phyloP scores from a whole-genome alignment of 2,329 filamentous ascomycete genomes.

The Tolypocladium ovalisporum region DNA sequence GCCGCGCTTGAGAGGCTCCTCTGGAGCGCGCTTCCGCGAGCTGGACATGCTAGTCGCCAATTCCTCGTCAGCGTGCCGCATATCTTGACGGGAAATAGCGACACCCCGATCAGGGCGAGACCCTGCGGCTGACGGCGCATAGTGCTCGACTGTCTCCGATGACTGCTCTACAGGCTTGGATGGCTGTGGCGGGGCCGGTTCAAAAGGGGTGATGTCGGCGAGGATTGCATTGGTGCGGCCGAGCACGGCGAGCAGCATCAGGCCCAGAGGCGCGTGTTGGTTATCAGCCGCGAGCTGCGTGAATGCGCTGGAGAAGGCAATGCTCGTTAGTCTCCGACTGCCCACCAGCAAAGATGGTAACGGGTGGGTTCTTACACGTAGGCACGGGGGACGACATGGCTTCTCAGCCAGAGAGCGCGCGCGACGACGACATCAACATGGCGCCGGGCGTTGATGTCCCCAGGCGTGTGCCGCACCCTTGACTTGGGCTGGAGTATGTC shows the following conservation, averaged over 20 bases:
- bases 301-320: slow-evolving; percentile 40
- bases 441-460: not conserved
- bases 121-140: not conserved
- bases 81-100: slow-evolving; percentile 15
- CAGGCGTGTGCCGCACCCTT: not conserved
- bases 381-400: slow-evolving; percentile 19
- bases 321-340: not conserved
- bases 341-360: not conserved
- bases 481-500: slow-evolving; percentile 2
- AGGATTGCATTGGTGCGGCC: slow-evolving; percentile 44
- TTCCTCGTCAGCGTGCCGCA: not conserved
- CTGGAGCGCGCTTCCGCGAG: not conserved
- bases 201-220: slow-evolving; percentile 18
- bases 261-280: slow-evolving; percentile 61
- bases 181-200: not conserved
- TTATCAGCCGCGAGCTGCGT: slow-evolving; percentile 59
- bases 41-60: not conserved
- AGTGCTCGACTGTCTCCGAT: not conserved
- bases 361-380: slow-evolving; percentile 20
- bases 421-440: slow-evolving; percentile 4
- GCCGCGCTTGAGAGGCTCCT: not conserved
- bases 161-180: not conserved
- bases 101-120: slow-evolving; percentile 14
- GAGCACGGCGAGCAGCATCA: slow-evolving; percentile 55
- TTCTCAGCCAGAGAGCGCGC: slow-evolving; percentile 17